phyloP scores from a whole-genome alignment of 2,329 filamentous ascomycete species.

The Furcasterigmium furcatum region DNA sequence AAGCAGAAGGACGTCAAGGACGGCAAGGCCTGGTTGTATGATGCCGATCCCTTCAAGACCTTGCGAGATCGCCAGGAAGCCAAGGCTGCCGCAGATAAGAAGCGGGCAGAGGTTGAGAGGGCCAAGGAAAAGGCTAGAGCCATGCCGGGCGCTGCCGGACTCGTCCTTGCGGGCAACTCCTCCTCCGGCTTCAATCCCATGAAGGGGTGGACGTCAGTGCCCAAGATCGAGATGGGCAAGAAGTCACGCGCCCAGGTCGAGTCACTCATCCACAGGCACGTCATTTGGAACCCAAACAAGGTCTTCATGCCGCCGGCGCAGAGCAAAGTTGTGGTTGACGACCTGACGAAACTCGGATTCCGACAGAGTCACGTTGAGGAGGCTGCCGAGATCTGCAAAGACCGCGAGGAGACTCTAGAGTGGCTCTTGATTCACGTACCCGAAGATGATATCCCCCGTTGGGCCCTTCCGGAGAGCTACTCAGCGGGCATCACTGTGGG shows the following conservation, averaged over 20 bases:
- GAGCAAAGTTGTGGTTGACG: conserved; percentile 61
- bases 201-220: conserved; percentile 79
- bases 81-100: conserved; percentile 73
- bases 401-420: conserved; percentile 87
- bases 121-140: conserved; percentile 65
- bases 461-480: conserved; percentile 90
- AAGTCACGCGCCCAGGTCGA: conserved; percentile 78
- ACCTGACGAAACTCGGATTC: conserved; percentile 79
- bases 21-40: conserved; percentile 84
- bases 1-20: conserved; percentile 79
- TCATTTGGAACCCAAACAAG: conserved; percentile 82
- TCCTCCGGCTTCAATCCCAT: conserved; percentile 43
- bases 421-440: conserved; percentile 97
- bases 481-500: conserved; percentile 85
- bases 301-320: conserved; percentile 59
- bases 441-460: conserved; percentile 90
- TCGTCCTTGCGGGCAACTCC: conserved; percentile 47
- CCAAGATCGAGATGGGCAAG: conserved; percentile 90
- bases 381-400: conserved; percentile 82
- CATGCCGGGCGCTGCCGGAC: conserved; percentile 55
- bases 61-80: conserved; percentile 77
- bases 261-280: conserved; percentile 70
- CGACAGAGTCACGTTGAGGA: conserved; percentile 87
- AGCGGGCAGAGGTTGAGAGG: conserved; percentile 67
- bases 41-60: conserved; percentile 87